Evolutionary conservation across 2,329 filamentous ascomycete species (phyloP), one percentile per base, ranked within the genome.

Genomic region (Aureobasidium melanogenum): DNA sequence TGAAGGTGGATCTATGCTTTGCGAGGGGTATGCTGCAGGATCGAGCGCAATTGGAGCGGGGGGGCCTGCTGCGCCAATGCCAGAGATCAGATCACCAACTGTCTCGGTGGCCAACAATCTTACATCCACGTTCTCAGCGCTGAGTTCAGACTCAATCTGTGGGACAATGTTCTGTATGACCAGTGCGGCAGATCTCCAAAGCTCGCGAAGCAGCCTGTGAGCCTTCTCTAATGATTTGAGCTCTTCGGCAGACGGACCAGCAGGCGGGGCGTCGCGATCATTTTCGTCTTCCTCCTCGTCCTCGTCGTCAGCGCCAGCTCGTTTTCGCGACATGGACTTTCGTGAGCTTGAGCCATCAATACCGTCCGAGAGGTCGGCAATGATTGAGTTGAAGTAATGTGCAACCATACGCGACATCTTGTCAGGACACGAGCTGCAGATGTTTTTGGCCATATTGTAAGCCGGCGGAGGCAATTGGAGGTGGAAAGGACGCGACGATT

Each of bases 361-460:
- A 5, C 64, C 66, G 19, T 72, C 69, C 14, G 69, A 91, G 3
- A 91, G 89, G 70, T 97, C 91, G 64, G 97, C 86, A 62, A 99
- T 95, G 56, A 97, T 91, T 61, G 96, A 91, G 74, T 91, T 96
- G 73, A 99, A 99, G 73, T 97, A 99, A 70, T 96, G 91, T 66
- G 91, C 93, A 61, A 97, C 88, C 67, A 95, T 91, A 64, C 91
- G 88, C 1, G 91, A 88, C 93, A 99, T 97, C 74, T 95, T 95
- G 67, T 97, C 93, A 0, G 89, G 85, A 67, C 87, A 95, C 19
- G 84, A 84, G 69, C 91, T 94, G 77, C 94, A 99, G 47, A 99
- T 87, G 2, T 89, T 89, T 75, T 95, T 96, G 24, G 94, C 93
- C 88, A 97, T 96, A 70, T 94, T 88, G 76, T 99, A 99, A 1